phyloP scores from a whole-genome alignment of 2,329 filamentous ascomycete species.

The Alternaria arbusti region DNA sequence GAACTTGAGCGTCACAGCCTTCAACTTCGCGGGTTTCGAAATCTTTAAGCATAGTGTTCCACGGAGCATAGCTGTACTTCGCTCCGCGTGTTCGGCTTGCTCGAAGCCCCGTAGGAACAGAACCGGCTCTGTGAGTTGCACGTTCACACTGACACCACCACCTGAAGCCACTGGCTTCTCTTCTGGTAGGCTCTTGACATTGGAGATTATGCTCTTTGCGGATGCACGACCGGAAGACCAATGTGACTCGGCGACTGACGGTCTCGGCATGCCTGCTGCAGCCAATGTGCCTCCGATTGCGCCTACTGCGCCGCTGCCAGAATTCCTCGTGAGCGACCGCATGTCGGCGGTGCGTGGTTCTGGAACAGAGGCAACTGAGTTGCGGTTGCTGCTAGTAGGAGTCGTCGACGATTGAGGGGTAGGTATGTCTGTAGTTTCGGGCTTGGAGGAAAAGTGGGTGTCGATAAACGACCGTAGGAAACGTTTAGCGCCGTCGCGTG shows the following conservation, averaged over 20 bases:
- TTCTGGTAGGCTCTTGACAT: conserved; percentile 46
- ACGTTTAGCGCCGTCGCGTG: conserved; percentile 57
- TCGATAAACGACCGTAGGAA: conserved; percentile 57
- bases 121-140: conserved; percentile 79
- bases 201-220: conserved; percentile 44
- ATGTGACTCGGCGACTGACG: conserved; percentile 50
- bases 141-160: conserved; percentile 75
- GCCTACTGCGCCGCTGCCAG: conserved; percentile 39
- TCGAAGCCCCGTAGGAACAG: conserved; percentile 82
- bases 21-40: conserved; percentile 90
- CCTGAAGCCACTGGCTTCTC: conserved; percentile 79
- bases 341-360: conserved; percentile 46
- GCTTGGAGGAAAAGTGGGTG: conserved; percentile 36
- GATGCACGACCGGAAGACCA: conserved; percentile 46
- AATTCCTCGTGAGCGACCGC: conserved; percentile 49
- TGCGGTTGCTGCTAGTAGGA: conserved; percentile 27
- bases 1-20: conserved; percentile 86
- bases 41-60: conserved; percentile 83
- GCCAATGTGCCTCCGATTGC: conserved; percentile 40
- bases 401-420: conserved; percentile 38
- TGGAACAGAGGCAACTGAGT: conserved; percentile 35
- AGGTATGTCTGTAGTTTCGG: conserved; percentile 27
- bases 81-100: conserved; percentile 67
- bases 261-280: conserved; percentile 47
- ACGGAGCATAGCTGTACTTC: conserved; percentile 80